Base-by-base conservation (phyloP, 2,329 filamentous ascomycete species). In the Trichoderma oligosporum region DNA sequence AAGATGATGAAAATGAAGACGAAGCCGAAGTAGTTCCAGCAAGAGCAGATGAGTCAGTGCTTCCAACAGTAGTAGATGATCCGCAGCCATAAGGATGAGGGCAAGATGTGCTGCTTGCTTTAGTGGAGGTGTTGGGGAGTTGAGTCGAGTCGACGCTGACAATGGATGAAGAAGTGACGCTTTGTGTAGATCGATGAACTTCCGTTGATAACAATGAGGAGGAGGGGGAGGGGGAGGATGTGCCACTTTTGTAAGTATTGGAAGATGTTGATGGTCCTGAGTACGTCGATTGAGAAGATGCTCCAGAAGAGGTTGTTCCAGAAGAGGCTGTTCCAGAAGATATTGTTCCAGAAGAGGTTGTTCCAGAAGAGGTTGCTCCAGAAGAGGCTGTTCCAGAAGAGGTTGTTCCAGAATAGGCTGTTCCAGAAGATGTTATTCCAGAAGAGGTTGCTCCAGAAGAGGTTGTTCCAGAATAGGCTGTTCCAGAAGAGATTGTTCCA, bases 71-170 rank as follows among this genome's bases (percentile, higher is more conserved):
- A 20, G 53, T 49, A 33, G 54, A 38, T 9, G 55, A 57, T 25
- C 25, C 54, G 29, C 61, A 62, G 39, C 54, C 55, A 27, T 61
- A 60, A 2, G 55, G 47, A 11, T 49, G 39, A 11, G 55, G 52
- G 47, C 61, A 62, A 36, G 31, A 16, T n/a, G 38, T 33, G 24
- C 18, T 39, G 31, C 4, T 39, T 5, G 49, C 24, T 1, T 22
- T 29, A 9, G 48, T 48, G 25, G 52, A 45, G 1, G 48, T 35
- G 12, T 31, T 24, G 14, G 47, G 59, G 16, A 51, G 22, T 4
- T 45, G 45, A 14, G 27, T 59, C 2, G 57, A 59, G 16, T 46
- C 46, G 7, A 11, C 41, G 18, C 25, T 42, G 11, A 27, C 18
- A 38, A 18, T 16, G 18, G 58, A 55, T 24, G 47, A 52, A 9